phyloP scores from a whole-genome alignment of 2,329 filamentous ascomycete species.

The Sphaceloma murrayae region DNA sequence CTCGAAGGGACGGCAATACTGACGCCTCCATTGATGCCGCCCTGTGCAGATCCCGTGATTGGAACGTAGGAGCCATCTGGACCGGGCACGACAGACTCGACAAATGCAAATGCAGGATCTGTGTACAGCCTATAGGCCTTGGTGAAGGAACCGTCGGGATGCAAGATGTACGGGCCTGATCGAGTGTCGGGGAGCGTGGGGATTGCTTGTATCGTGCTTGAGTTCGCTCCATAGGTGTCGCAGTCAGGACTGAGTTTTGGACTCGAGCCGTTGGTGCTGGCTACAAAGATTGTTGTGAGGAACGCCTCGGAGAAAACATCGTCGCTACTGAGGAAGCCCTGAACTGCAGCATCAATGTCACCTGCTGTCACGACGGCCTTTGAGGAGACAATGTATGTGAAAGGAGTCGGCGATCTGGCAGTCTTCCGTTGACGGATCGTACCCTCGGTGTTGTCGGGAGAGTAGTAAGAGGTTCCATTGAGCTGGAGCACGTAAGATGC shows the following conservation, averaged over 20 bases:
- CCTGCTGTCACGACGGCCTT: background rate
- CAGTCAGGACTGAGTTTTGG: background rate
- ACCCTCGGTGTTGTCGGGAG: background rate
- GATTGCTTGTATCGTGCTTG: background rate
- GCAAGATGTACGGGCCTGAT: background rate
- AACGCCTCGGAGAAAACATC: background rate
- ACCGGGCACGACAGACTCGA: background rate
- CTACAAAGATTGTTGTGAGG: background rate
- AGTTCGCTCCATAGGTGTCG: background rate
- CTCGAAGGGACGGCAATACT: conserved; percentile 32
- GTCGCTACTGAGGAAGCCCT: background rate
- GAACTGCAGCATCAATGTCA: background rate
- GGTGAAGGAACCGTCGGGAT: background rate
- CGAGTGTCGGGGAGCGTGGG: background rate
- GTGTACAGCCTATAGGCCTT: background rate
- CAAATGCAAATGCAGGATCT: background rate
- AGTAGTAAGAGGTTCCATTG: background rate
- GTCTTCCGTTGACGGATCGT: background rate
- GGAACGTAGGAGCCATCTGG: background rate
- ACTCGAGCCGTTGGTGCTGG: background rate
- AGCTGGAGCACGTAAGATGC: background rate
- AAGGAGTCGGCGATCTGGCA: background rate
- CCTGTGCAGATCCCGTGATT: background rate
- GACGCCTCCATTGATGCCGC: background rate
- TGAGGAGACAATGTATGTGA: background rate